phyloP scores from a whole-genome alignment of 345 rosid genomes.

The Hibiscus mutabilis region DNA sequence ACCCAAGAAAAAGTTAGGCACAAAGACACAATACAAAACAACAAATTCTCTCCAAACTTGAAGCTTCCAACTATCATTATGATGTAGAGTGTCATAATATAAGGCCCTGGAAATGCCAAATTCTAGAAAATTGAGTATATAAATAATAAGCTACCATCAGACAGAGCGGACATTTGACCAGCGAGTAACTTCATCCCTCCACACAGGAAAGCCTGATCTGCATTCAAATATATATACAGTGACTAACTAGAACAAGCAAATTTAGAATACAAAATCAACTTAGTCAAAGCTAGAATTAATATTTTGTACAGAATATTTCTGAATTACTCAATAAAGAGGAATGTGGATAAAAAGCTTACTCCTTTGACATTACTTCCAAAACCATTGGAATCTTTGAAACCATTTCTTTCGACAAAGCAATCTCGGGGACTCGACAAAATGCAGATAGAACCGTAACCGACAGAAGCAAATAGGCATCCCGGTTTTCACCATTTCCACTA shows the following conservation, averaged over 20 bases:
- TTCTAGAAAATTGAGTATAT: background rate
- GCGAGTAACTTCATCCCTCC: constrained; percentile 71
- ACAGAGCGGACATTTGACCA: constrained; percentile 8
- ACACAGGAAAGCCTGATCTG: constrained; percentile 23
- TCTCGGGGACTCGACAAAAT: constrained; percentile 63
- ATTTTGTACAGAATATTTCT: background rate
- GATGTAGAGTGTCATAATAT: background rate
- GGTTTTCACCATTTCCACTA: constrained; percentile 38
- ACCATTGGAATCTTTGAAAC: constrained; percentile 55
- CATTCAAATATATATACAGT: background rate
- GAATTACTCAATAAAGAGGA: constrained; percentile 1
- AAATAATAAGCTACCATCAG: background rate
- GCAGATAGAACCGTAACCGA: constrained; percentile 73
- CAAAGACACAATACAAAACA: background rate
- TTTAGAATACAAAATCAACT: no score
- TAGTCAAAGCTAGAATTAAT: background rate
- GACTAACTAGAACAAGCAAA: no score
- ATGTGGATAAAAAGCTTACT: constrained; percentile 28
- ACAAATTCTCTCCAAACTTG: background rate
- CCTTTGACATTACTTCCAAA: constrained; percentile 46
- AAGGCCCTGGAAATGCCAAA: background rate
- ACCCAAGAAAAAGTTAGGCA: background rate
- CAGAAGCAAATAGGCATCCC: constrained; percentile 68
- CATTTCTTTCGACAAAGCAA: constrained; percentile 72
- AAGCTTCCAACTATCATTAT: background rate